Evolutionary conservation across 2,329 filamentous ascomycete species (phyloP).

Genomic region (Cadophora luteo-olivacea): DNA sequence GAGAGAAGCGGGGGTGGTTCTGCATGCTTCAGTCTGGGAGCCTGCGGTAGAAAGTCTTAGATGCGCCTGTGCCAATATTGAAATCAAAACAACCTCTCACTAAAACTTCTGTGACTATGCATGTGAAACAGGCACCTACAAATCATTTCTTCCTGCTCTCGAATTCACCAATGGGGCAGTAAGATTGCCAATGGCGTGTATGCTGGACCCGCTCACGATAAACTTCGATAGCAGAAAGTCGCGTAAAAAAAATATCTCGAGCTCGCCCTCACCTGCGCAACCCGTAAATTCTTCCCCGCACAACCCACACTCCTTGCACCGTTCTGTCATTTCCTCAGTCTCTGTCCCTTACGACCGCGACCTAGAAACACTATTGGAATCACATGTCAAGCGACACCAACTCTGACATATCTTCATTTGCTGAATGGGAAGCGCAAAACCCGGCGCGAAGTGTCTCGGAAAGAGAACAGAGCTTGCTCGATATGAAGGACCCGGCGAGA

Average conservation of each 20-base stretch:
- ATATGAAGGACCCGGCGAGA: slow-evolving; percentile 25
- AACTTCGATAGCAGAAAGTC: slow-evolving; percentile 18
- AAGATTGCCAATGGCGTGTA: background rate
- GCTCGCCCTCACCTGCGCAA: slow-evolving; percentile 7
- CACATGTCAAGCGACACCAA: slow-evolving; percentile 18
- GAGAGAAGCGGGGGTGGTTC: slow-evolving; percentile 25
- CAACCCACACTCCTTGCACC: background rate
- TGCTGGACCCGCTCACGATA: slow-evolving; percentile 3
- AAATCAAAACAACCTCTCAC: slow-evolving; percentile 26
- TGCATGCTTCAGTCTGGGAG: slow-evolving; percentile 38
- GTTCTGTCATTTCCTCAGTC: background rate
- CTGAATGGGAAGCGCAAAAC: slow-evolving; percentile 31
- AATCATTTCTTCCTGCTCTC: background rate
- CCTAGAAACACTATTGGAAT: background rate
- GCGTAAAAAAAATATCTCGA: slow-evolving; percentile 28
- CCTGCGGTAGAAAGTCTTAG: slow-evolving; percentile 39
- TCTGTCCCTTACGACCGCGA: background rate
- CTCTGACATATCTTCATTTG: slow-evolving; percentile 33
- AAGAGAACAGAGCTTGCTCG: slow-evolving; percentile 24
- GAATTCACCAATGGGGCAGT: slow-evolving; percentile 1
- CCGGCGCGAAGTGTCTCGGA: slow-evolving; percentile 18
- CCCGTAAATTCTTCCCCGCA: background rate
- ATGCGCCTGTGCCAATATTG: slow-evolving; percentile 42
- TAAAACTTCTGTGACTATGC: background rate
- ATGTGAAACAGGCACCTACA: background rate